Conservation (phyloP, 2,329 filamentous ascomycete species). For the Pseudogymnoascus sp. region DNA sequence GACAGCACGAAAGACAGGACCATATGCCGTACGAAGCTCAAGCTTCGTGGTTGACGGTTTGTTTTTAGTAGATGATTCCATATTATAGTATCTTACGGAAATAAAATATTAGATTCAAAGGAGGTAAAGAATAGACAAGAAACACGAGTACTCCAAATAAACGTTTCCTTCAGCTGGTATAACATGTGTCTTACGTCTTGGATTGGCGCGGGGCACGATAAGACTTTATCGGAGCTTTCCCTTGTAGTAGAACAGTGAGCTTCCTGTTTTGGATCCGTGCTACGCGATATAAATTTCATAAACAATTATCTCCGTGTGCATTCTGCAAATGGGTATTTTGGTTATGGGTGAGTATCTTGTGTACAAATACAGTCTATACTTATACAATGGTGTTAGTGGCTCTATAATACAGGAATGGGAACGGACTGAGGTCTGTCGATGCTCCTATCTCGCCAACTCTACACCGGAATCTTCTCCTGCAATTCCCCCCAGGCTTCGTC, state of each 20-base stretch:
- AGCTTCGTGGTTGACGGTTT: too few relatives aligned
- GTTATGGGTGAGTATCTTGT: background rate
- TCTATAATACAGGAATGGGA: background rate
- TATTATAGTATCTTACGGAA: too few relatives aligned
- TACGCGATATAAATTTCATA: background rate
- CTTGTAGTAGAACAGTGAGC: background rate
- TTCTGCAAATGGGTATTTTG: background rate
- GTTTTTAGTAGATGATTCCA: too few relatives aligned
- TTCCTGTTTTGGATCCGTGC: background rate
- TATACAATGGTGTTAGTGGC: background rate
- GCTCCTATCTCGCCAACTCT: constrained; percentile 6
- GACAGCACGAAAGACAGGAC: too few relatives aligned
- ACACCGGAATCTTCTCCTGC: constrained; percentile 42
- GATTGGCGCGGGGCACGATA: background rate
- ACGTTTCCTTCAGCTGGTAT: too few relatives aligned
- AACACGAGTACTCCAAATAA: too few relatives aligned
- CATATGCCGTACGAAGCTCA: too few relatives aligned
- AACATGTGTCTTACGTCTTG: too few relatives aligned
- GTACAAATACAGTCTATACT: background rate
- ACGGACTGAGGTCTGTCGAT: background rate
- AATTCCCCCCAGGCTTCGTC: constrained; percentile 48
- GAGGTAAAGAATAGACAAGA: too few relatives aligned
- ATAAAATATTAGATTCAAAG: too few relatives aligned
- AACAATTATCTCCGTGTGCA: background rate
- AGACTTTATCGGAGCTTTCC: background rate